Evolutionary conservation across 2,329 filamentous ascomycete species (phyloP), one percentile per base, ranked within the genome.

Genomic region (Chaetomiaceae sp.): DNA sequence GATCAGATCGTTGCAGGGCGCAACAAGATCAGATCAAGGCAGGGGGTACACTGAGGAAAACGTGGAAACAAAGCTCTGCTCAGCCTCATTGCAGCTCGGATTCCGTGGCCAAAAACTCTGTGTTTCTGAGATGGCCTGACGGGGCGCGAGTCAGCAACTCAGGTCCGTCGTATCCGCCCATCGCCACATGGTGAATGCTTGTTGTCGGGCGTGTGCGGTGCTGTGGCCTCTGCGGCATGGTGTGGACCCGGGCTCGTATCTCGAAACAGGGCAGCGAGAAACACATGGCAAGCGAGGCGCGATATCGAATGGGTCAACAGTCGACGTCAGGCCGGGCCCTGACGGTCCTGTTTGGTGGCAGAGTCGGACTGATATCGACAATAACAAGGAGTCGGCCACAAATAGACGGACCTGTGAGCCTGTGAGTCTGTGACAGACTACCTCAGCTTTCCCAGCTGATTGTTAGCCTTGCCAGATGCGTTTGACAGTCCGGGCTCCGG

Each of bases 231-330:
- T 47, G 34, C 15, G 15, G 15, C 11, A 25, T 20, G 7, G 33
- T n/a, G 44, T 47, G 44, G 33, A 38, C 19, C 25, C 33, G 19
- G 19, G 34, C 45, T 47, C 45, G 45, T 39, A 47, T 38, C 45
- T 47, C 33, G 14, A 38, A 39, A 38, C 20, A 37, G 31, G 43
- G 29, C 6, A 45, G n/a, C n/a, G n/a, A n/a, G n/a, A n/a, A n/a
- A n/a, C n/a, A n/a, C n/a, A n/a, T n/a, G n/a, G n/a, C n/a, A n/a
- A n/a, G n/a, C n/a, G n/a, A n/a, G n/a, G n/a, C n/a, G n/a, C n/a
- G n/a, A n/a, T n/a, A n/a, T n/a, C n/a, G n/a, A n/a, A n/a, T n/a
- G n/a, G n/a, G n/a, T n/a, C 6, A 22, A 22, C 20, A 15, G 7
- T 20, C 8, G 3, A 39, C 12, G 20, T 40, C 38, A n/a, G 19